Evolutionary conservation across 768 basidiomycete genomes (phyloP), one percentile per base, ranked within the genome.

Genomic region (Megacollybia marginata): DNA sequence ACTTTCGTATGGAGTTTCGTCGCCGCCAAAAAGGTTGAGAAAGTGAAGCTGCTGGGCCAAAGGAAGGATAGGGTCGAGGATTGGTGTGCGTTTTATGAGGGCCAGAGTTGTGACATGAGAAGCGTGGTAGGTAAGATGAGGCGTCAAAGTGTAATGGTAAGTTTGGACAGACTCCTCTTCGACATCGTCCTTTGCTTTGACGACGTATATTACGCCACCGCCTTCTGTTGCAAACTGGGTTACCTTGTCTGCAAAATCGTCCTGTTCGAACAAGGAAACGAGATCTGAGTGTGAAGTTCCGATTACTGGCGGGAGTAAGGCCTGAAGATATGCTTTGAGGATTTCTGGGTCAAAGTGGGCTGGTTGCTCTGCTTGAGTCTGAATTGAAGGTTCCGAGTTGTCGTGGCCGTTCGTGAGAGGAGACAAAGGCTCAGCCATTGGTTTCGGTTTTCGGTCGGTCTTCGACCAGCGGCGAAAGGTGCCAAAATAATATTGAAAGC

Each of bases 1-100:
- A 60, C 91, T 89, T 66, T 98, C 95, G 61, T 98, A 99, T 0
- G 95, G 93, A 1, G 88, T 90, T 52, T 88, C 85, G 42, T 89
- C 88, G 12, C 86, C 85, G 19, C 85, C 88, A 57, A 90, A 97
- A 13, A 98, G 76, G 59, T 94, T 97, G 43, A 98, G 73, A 50
- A 98, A 84, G 56, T 96, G 92, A 10, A 97, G 75, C 62, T 99
- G 95, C 2, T 78, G 69, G 2, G 91, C 82, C 5, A 98, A 77
- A 1, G 94, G 86, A 7, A 75, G 70, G n/a, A 80, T 62, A 5
- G 88, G 76, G 67, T 96, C 93, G 40, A 99, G 76, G 4, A 80
- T 82, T 1, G 85, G 80, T 16, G 82, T 79, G 48, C 93, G 89
- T 67, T 98, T 98, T 72, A 99, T 97, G 63, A 99, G 76, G 20